Base-by-base conservation (phyloP, 441 rosid genomes). In the Dalechampia spathulata region DNA sequence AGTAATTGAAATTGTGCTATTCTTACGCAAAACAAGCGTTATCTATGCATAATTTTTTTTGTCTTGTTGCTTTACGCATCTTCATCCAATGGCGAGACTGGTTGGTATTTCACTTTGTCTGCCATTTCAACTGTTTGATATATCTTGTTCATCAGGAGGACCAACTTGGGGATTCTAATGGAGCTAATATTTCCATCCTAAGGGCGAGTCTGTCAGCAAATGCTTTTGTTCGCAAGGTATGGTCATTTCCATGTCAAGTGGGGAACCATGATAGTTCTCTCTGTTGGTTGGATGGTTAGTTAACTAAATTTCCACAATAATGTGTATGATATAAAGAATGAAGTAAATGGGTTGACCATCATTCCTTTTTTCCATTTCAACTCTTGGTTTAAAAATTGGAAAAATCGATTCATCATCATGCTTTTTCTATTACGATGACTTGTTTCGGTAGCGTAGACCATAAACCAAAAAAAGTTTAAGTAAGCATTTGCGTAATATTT, bases 151-250 rank as follows among this genome's bases (percentile, higher is more conserved):
- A 23, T 52, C 71, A 79, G 86, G 80, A 60, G 50, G 63, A 70
- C 64, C 80, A 83, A 65, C 73, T 61, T 58, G 68, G 47, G 26
- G 73, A 62, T 50, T 14, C 69, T 52, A 70, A 56, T 43, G 75
- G 73, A 49, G 63, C 57, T 41, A 60, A 68, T 67, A 47, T 79
- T 61, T 68, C 74, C 62, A 60, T 68, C 10, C 76, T 55, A 58
- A 71, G 73, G 55, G 75, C 71, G 56, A 84, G 79, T 65, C 61
- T 72, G 57, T 82, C 95, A 16, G 65, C 76, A 49, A 84, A 80
- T 68, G 66, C 68, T 62, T 83, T 86, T 72, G 81, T 82, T 72
- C 61, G 44, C 56, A 86, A 88, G 96, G 98, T 91, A n/a, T n/a
- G n/a, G n/a, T n/a, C n/a, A 6, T 49, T 36, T 10, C 20, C 39